phyloP scores from a whole-genome alignment of 768 basidiomycete genomes.

The Pisolithus tinctorius region DNA sequence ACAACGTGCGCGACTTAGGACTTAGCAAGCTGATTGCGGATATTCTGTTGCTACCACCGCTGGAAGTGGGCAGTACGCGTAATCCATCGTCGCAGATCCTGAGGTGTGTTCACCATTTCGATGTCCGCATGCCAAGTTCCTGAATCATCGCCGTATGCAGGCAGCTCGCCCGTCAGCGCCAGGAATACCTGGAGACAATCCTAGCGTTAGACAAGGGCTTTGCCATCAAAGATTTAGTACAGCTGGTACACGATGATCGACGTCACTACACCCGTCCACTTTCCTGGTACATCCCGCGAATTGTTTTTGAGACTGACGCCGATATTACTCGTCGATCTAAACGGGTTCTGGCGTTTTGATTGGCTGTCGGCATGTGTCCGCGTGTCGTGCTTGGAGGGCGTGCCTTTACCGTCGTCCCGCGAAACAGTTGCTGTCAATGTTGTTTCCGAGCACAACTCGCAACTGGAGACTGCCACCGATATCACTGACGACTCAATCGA shows the following conservation, averaged over 20 bases:
- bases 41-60: not conserved
- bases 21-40: not conserved
- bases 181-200: not conserved
- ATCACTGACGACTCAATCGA: too few relatives aligned
- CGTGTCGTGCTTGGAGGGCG: too few relatives aligned
- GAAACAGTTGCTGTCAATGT: too few relatives aligned
- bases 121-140: not conserved
- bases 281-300: not conserved
- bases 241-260: conserved; percentile 7
- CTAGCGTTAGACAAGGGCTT: not conserved
- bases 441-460: too few relatives aligned
- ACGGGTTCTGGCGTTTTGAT: too few relatives aligned
- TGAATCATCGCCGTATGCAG: not conserved
- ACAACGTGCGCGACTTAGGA: not conserved
- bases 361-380: too few relatives aligned
- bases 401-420: too few relatives aligned
- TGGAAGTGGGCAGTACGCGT: not conserved
- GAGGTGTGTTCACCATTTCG: not conserved
- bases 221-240: conserved; percentile 8
- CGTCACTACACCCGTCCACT: not conserved
- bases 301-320: not conserved
- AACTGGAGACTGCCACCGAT: too few relatives aligned
- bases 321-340: not conserved
- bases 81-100: not conserved
- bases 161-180: not conserved